These are phyloP conservation scores for Spergularia marina DNA, from an alignment of 148 eudicot species.

Conservation along the genomic window DNA sequence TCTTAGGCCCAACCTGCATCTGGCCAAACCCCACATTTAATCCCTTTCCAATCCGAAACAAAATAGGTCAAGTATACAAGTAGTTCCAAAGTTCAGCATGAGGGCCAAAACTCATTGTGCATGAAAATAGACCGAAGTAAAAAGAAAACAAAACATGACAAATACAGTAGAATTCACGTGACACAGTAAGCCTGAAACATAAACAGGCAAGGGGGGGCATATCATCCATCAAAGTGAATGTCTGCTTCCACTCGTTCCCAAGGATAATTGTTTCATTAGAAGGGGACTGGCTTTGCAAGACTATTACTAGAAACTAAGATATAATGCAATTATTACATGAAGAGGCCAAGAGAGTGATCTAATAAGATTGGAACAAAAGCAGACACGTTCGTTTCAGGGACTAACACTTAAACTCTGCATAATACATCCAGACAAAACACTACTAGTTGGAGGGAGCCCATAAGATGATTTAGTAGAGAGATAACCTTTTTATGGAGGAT, in stretches of 20 bases:
- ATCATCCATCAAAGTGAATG: not conserved
- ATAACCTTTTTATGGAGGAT: slow-evolving; percentile 73
- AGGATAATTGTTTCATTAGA: not conserved
- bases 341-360: not conserved
- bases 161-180: not conserved
- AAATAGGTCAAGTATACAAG: no score
- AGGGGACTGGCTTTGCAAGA: not conserved
- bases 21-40: no score
- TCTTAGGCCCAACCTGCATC: no score
- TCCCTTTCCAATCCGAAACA: no score
- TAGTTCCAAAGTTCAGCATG: no score
- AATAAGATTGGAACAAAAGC: no score
- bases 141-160: not conserved
- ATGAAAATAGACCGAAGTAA: not conserved
- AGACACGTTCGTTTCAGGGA: no score
- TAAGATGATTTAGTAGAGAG: not conserved
- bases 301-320: not conserved
- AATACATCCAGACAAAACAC: not conserved
- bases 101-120: no score
- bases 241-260: not conserved
- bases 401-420: no score
- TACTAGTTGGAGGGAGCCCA: not conserved
- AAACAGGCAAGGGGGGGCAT: not conserved
- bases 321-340: not conserved
- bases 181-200: not conserved